Conservation (phyloP, 148 eudicot species). For the Hydrangea macrophylla region DNA sequence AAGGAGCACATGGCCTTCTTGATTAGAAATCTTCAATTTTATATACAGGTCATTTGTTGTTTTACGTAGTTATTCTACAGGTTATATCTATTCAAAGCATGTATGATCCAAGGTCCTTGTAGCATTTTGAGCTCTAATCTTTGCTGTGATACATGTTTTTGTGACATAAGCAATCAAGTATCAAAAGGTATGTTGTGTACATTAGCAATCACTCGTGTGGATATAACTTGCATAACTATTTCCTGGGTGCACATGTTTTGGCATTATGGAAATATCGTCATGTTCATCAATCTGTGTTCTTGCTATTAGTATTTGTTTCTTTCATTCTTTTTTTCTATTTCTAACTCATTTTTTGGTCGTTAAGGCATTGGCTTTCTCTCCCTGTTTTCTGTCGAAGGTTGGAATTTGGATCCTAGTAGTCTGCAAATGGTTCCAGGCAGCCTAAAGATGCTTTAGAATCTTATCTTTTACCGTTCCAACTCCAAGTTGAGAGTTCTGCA, state of each 20-base stretch:
- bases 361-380: no score
- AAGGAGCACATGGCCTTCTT: slow-evolving; percentile 98
- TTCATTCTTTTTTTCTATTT: no score
- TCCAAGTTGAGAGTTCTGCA: not conserved
- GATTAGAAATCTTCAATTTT: slow-evolving; percentile 94
- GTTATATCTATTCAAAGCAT: not conserved
- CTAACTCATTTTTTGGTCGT: no score
- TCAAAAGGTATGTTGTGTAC: no score
- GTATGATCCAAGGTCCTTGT: not conserved
- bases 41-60: slow-evolving; percentile 65
- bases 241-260: no score
- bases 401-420: not conserved
- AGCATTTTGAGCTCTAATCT: not conserved
- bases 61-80: not conserved
- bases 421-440: not conserved
- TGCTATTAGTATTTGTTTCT: no score
- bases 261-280: no score
- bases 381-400: not conserved
- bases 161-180: not conserved
- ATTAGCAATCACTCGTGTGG: no score
- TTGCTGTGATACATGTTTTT: no score
- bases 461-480: not conserved
- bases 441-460: not conserved
- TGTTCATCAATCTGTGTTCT: no score
- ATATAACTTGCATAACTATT: no score